Percentiles rank a stretch among this genome's conserved stretches.
Conservation (phyloP, 345 rosid species). For the Zanthoxylum bungeanum region DNA sequence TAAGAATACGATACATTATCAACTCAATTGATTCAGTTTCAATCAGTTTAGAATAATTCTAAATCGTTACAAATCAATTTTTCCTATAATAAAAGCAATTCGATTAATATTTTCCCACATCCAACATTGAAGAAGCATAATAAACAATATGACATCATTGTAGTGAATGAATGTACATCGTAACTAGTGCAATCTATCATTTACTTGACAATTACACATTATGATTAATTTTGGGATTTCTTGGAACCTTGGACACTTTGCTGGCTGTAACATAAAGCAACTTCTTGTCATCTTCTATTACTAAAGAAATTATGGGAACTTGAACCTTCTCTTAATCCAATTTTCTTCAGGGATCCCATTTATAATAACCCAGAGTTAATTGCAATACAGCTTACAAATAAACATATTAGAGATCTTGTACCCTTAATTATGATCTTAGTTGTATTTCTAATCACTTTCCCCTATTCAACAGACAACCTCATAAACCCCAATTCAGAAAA, state of each 20-base stretch:
- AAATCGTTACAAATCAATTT: too few species aligned
- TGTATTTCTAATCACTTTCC: constrained; percentile 29
- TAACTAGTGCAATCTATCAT: background rate
- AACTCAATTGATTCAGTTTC: too few species aligned
- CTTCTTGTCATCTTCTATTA: constrained; percentile 3
- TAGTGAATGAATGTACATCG: background rate
- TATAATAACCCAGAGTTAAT: background rate
- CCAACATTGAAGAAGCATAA: too few species aligned
- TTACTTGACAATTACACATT: background rate
- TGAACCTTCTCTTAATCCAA: background rate
- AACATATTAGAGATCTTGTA: constrained; percentile 41
- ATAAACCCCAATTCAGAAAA: background rate
- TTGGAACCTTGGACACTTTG: too few species aligned
- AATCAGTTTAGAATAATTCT: too few species aligned
- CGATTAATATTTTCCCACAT: too few species aligned
- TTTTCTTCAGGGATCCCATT: background rate
- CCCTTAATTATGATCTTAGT: constrained; percentile 30
- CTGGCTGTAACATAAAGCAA: background rate
- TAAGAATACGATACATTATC: too few species aligned
- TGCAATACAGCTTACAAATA: constrained; percentile 23
- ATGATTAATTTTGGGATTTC: background rate
- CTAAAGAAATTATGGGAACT: constrained; percentile 4
- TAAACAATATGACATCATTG: too few species aligned
- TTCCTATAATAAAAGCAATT: too few species aligned
- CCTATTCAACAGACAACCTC: constrained; percentile 36